Conservation (phyloP, 331 rosid species). For the Pyrus hybrid region DNA sequence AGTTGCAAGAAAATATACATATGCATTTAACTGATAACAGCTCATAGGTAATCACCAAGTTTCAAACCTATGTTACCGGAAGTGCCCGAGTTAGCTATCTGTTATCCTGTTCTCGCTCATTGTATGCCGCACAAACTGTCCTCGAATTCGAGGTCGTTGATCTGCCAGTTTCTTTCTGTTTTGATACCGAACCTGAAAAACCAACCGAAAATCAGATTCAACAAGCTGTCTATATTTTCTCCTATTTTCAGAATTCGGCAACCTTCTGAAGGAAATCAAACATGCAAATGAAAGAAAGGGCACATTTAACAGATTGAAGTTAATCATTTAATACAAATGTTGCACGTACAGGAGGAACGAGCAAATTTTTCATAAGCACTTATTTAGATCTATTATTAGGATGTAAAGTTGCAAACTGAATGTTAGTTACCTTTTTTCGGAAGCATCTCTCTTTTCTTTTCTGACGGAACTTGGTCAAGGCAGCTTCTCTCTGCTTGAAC, state of each 20-base stretch:
- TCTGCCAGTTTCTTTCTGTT: slow-evolving; percentile 69
- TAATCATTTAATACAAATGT: neutral
- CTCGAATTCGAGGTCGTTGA: slow-evolving; percentile 60
- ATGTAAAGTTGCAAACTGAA: neutral
- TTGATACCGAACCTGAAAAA: slow-evolving; percentile 59
- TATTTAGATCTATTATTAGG: neutral
- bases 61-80: neutral
- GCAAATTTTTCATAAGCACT: neutral
- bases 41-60: neutral
- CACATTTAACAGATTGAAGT: neutral
- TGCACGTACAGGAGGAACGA: neutral
- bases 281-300: neutral
- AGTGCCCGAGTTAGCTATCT: slow-evolving; percentile 33
- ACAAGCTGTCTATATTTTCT: neutral
- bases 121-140: slow-evolving; percentile 61
- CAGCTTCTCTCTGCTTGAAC: slow-evolving; percentile 63
- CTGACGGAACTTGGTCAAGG: slow-evolving; percentile 66
- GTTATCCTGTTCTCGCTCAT: slow-evolving; percentile 35
- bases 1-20: neutral
- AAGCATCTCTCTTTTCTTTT: slow-evolving; percentile 76
- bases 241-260: neutral
- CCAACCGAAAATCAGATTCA: slow-evolving; percentile 11
- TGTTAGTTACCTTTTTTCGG: slow-evolving; percentile 53
- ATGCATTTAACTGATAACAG: neutral
- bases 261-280: neutral